Percentiles rank a stretch among this genome's conserved stretches.
Conservation (phyloP, 1,284 basidiomycete genomes). For the Fomes fomentarius region DNA sequence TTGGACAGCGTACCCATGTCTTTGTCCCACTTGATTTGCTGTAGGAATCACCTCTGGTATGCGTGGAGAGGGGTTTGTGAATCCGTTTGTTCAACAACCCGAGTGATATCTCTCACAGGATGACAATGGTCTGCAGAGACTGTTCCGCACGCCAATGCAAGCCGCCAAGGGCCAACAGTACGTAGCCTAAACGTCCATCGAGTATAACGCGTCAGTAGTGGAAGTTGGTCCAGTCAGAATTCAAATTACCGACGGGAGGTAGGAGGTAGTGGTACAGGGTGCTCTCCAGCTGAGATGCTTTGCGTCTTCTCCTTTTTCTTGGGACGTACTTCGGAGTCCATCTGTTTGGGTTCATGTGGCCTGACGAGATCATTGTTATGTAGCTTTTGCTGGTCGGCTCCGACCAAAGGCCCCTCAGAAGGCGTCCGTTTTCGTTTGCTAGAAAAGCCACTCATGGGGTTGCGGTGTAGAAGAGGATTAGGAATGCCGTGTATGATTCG, state of each 20-base stretch:
- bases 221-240: too few relatives aligned
- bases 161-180: slow-evolving; percentile 8
- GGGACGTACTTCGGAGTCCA: neutral
- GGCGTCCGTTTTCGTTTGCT: too few relatives aligned
- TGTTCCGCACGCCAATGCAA: slow-evolving; percentile 4
- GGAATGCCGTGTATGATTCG: too few relatives aligned
- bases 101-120: slow-evolving; percentile 7
- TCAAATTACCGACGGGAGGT: neutral
- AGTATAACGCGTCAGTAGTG: too few relatives aligned
- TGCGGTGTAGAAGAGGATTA: too few relatives aligned
- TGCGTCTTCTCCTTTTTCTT: neutral
- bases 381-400: too few relatives aligned
- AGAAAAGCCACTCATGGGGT: too few relatives aligned
- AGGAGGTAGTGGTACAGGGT: neutral
- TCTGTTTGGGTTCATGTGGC: too few relatives aligned
- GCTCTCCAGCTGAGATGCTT: neutral
- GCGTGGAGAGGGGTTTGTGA: neutral
- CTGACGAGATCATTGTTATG: too few relatives aligned
- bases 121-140: slow-evolving; percentile 7
- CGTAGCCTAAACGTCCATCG: slow-evolving; percentile 1
- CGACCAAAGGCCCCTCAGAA: too few relatives aligned
- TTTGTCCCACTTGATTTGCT: slow-evolving; percentile 5
- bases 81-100: neutral
- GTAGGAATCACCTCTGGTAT: slow-evolving; percentile 15
- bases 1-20: slow-evolving; percentile 10